Conservation (phyloP, 2,329 filamentous ascomycete genomes). For the Purpureocillium takamizusanense region DNA sequence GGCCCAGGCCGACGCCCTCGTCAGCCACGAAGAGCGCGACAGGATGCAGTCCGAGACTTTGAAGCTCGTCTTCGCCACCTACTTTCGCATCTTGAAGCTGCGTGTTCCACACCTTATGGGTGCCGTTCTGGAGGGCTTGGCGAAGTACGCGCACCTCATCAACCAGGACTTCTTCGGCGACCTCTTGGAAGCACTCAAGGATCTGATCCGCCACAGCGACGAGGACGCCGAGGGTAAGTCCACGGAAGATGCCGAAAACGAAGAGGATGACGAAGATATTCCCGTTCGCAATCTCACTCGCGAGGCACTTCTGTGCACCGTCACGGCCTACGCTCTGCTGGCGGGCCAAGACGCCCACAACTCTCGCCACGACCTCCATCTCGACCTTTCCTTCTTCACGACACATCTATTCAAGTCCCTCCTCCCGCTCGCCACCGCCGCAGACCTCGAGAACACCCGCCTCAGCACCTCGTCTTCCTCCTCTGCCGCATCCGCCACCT, state of each 20-base stretch:
- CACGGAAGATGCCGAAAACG: slow-evolving; percentile 27
- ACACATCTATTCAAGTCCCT: slow-evolving; percentile 86
- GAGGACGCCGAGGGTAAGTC: slow-evolving; percentile 39
- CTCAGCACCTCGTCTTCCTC: slow-evolving; percentile 28
- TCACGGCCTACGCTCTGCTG: slow-evolving; percentile 92
- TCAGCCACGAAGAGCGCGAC: slow-evolving; percentile 87
- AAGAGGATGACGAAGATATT: slow-evolving; percentile 32
- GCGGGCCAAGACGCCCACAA: slow-evolving; percentile 89
- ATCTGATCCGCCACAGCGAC: slow-evolving; percentile 73
- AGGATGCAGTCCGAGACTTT: slow-evolving; percentile 91
- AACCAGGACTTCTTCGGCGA: slow-evolving; percentile 99
- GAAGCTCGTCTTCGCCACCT: slow-evolving; percentile 89
- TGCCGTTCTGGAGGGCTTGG: slow-evolving; percentile 89
- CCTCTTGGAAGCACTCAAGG: slow-evolving; percentile 85
- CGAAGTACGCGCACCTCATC: slow-evolving; percentile 91
- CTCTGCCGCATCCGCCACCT: slow-evolving; percentile 19
- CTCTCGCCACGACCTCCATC: slow-evolving; percentile 68
- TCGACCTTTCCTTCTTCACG: slow-evolving; percentile 93
- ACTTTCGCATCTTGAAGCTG: slow-evolving; percentile 88
- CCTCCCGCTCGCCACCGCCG: slow-evolving; percentile 66
- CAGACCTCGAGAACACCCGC: slow-evolving; percentile 72
- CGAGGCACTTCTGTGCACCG: slow-evolving; percentile 86
- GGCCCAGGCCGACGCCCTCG: slow-evolving; percentile 80
- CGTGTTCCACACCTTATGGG: slow-evolving; percentile 82
- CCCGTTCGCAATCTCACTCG: slow-evolving; percentile 65